Evolutionary conservation across 73 alveolate species (phyloP).

Genomic region (Tetrahymena thermophila): DNA sequence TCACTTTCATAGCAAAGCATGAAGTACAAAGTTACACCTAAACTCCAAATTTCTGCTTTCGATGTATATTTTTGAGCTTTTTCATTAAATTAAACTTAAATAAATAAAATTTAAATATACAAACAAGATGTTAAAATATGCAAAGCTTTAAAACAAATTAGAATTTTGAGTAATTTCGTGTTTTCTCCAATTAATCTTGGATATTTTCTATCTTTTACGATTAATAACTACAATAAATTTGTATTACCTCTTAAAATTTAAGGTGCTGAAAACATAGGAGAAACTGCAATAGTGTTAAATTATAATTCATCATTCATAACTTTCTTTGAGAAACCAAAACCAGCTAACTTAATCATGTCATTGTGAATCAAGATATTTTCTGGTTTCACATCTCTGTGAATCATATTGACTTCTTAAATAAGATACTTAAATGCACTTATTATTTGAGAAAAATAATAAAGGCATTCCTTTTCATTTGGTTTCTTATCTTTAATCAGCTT

Average conservation of each 20-base stretch:
- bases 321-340: not conserved
- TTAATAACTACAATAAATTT: not conserved
- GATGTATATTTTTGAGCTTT: not conserved
- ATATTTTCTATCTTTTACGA: not conserved
- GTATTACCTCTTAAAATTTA: not conserved
- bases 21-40: not conserved
- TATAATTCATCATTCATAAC: not conserved
- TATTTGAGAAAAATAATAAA: not conserved
- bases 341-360: not conserved
- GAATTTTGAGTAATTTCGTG: too few relatives aligned
- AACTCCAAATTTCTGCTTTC: not conserved
- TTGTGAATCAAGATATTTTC: not conserved
- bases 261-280: not conserved
- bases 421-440: not conserved
- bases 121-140: not conserved
- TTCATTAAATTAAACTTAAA: not conserved
- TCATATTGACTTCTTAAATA: not conserved
- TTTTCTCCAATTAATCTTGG: too few relatives aligned
- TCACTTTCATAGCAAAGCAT: not conserved
- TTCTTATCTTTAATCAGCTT: constrained; percentile 38
- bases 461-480: constrained; percentile 10
- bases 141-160: not conserved
- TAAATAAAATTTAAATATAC: not conserved
- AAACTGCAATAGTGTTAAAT: not conserved
- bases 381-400: not conserved